Evolutionary conservation across 169 alveolate genomes (phyloP), one percentile per base, ranked within the genome.

Genomic region (Eimeria mitis): DNA sequence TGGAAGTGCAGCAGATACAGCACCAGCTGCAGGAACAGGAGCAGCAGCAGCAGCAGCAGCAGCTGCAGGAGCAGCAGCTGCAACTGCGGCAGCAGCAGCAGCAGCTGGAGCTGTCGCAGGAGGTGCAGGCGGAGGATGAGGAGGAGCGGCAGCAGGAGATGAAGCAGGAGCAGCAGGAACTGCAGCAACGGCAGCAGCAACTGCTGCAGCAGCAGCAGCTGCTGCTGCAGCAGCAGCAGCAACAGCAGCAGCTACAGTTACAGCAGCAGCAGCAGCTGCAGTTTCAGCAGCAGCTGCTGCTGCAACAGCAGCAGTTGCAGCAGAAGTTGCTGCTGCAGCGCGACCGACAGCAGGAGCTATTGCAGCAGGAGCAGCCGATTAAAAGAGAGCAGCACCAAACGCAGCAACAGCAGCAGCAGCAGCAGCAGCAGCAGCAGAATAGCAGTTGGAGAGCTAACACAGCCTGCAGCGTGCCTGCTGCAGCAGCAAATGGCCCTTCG

Each of bases 221-320:
- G 47, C 79, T n/a, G 79, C 79, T 28, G 47, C 79, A 70, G 79
- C 70, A 59, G 0, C 47, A 70, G 11, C 34, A 9, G 21, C 11
- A 28, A 19, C 11, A 23, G 47, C 14, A 28, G 4, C 79, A 23
- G 11, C 79, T 0, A 28, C 79, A 70, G 47, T 44, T 28, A 28
- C 79, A 70, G 6, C 79, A 70, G 79, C 79, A 70, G 40, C 79
- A 70, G 79, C 79, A 70, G 47, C 79, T n/a, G 79, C 79, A 31
- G n/a, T n/a, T 1, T 16, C 13, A 9, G 70, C 70, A 14, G 21
- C 21, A n/a, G 31, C 70, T 59, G 23, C 79, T 13, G 21, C 37
- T 11, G 8, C 37, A 3, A 23, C 44, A 23, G 75, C 25, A 19
- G 37, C 2, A 23, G 31, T 13, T 13, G 49, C 49, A 70, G 49